phyloP scores from a whole-genome alignment of 441 rosid genomes.

The Dalechampia spathulata region DNA sequence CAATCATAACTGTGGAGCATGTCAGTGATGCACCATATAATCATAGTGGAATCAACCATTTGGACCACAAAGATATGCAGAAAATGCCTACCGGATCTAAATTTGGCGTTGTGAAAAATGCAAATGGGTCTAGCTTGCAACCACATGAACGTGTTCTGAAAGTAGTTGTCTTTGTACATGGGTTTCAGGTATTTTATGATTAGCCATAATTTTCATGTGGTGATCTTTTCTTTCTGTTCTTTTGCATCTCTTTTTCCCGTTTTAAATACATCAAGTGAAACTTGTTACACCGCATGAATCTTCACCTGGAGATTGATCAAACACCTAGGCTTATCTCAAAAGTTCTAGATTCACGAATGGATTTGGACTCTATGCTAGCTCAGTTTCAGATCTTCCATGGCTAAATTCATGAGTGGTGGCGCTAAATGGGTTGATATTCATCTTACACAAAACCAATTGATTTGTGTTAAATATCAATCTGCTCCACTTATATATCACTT shows the following conservation, averaged over 20 bases:
- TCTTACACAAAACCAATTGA: too few relatives aligned
- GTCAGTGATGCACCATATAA: conserved; percentile 70
- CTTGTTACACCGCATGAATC: too few relatives aligned
- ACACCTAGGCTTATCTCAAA: too few relatives aligned
- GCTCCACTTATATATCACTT: too few relatives aligned
- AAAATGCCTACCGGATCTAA: conserved; percentile 19
- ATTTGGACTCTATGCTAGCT: too few relatives aligned
- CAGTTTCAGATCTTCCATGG: too few relatives aligned
- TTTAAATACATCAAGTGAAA: too few relatives aligned
- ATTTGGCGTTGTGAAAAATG: conserved; percentile 24
- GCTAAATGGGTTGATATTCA: too few relatives aligned
- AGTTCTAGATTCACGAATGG: too few relatives aligned
- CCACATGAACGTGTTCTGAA: conserved; percentile 49
- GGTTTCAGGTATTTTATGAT: conserved; percentile 69
- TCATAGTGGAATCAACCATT: conserved; percentile 51
- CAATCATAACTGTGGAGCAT: conserved; percentile 74
- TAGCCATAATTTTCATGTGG: conserved; percentile 19
- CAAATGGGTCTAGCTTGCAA: conserved; percentile 18
- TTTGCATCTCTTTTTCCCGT: background rate
- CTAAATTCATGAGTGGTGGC: too few relatives aligned
- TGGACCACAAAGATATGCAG: conserved; percentile 37
- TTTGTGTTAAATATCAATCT: too few relatives aligned
- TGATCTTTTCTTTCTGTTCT: conserved; percentile 17
- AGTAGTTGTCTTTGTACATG: conserved; percentile 85
- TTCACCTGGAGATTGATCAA: too few relatives aligned